Evolutionary conservation across 495 filamentous ascomycete genomes (phyloP).

Genomic region (Trypethelium eluteriae): DNA sequence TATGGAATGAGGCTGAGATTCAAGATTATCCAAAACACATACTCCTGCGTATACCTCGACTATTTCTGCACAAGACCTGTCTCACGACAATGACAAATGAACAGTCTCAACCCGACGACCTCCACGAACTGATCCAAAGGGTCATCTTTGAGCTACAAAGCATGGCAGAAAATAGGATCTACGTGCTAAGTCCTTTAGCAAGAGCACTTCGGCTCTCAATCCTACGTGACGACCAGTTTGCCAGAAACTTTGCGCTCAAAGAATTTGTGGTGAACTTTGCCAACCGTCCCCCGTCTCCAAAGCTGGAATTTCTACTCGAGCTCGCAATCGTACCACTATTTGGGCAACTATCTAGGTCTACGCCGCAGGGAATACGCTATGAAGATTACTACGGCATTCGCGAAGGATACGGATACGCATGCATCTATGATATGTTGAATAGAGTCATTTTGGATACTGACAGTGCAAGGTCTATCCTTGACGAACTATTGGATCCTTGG

Average conservation of each 20-base stretch:
- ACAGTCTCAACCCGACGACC: neutral
- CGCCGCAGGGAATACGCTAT: constrained; percentile 27
- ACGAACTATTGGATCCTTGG: constrained; percentile 37
- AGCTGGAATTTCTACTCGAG: constrained; percentile 37
- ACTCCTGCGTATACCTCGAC: constrained; percentile 22
- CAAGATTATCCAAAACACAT: constrained; percentile 34
- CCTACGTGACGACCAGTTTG: constrained; percentile 16
- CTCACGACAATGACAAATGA: constrained; percentile 1
- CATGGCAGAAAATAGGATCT: constrained; percentile 26
- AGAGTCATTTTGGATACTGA: constrained; percentile 28
- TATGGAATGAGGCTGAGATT: constrained; percentile 37
- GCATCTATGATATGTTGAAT: constrained; percentile 39
- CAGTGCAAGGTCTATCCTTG: constrained; percentile 27
- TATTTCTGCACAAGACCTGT: constrained; percentile 29
- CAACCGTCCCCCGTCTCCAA: constrained; percentile 29
- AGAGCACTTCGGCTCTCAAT: constrained; percentile 27
- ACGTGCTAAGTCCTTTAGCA: constrained; percentile 28
- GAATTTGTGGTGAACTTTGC: constrained; percentile 29
- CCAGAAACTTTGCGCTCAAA: constrained; percentile 23
- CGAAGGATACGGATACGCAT: constrained; percentile 36
- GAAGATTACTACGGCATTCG: constrained; percentile 37
- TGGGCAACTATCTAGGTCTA: constrained; percentile 10
- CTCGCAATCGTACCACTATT: constrained; percentile 26
- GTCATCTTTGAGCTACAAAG: constrained; percentile 21
- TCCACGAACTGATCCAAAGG: constrained; percentile 8